These are phyloP conservation scores for Dendrobium catenatum DNA, from an alignment of 106 monocot genomes.

Conservation along the genomic window DNA sequence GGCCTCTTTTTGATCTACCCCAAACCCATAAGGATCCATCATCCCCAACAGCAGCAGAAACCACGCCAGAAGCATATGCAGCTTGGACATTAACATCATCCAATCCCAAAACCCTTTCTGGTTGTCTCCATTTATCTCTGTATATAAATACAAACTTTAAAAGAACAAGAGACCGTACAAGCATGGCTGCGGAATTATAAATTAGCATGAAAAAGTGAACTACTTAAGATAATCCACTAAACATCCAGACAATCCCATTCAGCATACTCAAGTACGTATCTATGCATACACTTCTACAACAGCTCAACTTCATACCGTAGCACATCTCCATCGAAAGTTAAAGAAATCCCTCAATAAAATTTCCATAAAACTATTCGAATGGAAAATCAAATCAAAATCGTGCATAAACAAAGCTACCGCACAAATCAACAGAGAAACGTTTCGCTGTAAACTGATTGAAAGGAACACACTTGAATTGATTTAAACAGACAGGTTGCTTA, in stretches of 20 bases:
- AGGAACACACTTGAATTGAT: not conserved
- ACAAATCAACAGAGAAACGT: not conserved
- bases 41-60: constrained; percentile 65
- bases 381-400: not conserved
- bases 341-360: too few relatives aligned
- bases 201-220: too few relatives aligned
- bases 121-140: constrained; percentile 60
- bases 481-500: not conserved
- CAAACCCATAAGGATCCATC: constrained; percentile 93
- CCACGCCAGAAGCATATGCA: constrained; percentile 84
- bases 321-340: too few relatives aligned
- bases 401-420: not conserved
- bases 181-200: too few relatives aligned
- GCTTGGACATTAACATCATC: constrained; percentile 39
- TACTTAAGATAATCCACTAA: too few relatives aligned
- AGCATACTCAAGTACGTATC: too few relatives aligned
- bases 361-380: too few relatives aligned
- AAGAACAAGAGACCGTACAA: not conserved
- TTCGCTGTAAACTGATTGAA: not conserved
- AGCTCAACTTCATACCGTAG: too few relatives aligned
- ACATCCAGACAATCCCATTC: too few relatives aligned
- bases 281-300: too few relatives aligned
- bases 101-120: constrained; percentile 58
- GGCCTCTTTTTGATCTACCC: constrained; percentile 89
- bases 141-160: not conserved